phyloP scores from a whole-genome alignment of 345 rosid species.

The Populus alba region DNA sequence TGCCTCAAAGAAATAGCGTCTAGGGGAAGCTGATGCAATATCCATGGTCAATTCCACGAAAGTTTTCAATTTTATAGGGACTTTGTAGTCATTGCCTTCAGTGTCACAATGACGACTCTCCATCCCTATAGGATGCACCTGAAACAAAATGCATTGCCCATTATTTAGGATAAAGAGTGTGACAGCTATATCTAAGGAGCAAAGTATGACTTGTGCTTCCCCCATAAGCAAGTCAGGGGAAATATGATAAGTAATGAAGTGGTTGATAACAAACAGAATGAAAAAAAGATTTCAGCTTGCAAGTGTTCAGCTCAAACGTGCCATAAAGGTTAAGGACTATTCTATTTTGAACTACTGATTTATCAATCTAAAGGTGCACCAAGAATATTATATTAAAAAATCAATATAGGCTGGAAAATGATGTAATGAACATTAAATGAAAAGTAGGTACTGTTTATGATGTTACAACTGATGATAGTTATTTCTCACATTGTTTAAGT shows the following conservation, averaged over 20 bases:
- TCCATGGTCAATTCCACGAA: conserved; percentile 92
- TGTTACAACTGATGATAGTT: too few species aligned
- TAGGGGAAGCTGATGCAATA: conserved; percentile 85
- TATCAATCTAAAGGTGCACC: not conserved
- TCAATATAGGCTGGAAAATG: not conserved
- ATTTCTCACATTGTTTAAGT: too few species aligned
- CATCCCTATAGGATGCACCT: conserved; percentile 57
- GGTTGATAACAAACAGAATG: not conserved
- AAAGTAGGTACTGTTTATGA: not conserved
- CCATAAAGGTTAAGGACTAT: not conserved
- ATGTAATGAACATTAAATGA: not conserved
- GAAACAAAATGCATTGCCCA: conserved; percentile 13
- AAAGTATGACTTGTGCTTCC: not conserved
- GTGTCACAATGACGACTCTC: conserved; percentile 27
- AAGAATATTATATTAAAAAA: not conserved
- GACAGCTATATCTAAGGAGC: too few species aligned
- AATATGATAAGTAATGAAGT: not conserved
- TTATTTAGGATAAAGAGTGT: not conserved
- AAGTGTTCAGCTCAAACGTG: not conserved
- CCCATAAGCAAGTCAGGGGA: not conserved
- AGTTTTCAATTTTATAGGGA: conserved; percentile 60
- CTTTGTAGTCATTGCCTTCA: conserved; percentile 23
- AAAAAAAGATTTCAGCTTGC: not conserved
- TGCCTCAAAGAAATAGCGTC: conserved; percentile 94
- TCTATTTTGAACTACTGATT: not conserved